Percentiles rank a stretch among this genome's conserved stretches.
phyloP scores from a whole-genome alignment of 2,329 filamentous ascomycete genomes.

The Lachnellula occidentalis region DNA sequence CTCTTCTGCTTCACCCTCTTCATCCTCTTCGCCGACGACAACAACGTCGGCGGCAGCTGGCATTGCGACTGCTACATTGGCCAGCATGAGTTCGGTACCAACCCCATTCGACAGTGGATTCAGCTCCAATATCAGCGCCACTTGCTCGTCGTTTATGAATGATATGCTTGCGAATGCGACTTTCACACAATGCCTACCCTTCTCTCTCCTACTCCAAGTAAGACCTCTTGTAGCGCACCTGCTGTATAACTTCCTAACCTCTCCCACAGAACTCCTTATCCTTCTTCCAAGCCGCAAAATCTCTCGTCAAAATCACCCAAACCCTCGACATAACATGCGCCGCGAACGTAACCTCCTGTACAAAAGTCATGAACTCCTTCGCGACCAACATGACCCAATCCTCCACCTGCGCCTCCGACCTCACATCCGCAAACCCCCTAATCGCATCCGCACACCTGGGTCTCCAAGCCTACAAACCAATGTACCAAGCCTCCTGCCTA shows the following conservation, averaged over 20 bases:
- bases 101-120: constrained; percentile 62
- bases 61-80: constrained; percentile 17
- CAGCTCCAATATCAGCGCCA: constrained; percentile 52
- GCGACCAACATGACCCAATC: constrained; percentile 58
- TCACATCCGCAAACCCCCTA: constrained; percentile 57
- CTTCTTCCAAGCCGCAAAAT: constrained; percentile 76
- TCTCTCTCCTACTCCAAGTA: constrained; percentile 79
- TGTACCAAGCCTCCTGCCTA: constrained; percentile 79
- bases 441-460: constrained; percentile 72
- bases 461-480: constrained; percentile 67
- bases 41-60: constrained; percentile 1
- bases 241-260: not conserved
- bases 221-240: constrained; percentile 23
- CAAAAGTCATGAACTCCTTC: constrained; percentile 55
- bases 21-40: constrained; percentile 2
- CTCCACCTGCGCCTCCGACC: constrained; percentile 68
- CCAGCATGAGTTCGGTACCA: constrained; percentile 44
- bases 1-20: constrained; percentile 2
- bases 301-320: constrained; percentile 65
- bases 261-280: constrained; percentile 63
- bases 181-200: constrained; percentile 61
- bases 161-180: constrained; percentile 25
- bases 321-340: constrained; percentile 75
- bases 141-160: constrained; percentile 27
- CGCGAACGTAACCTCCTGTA: constrained; percentile 61